phyloP scores from a whole-genome alignment of 305 asterid genomes.

The Solanum hybrid region DNA sequence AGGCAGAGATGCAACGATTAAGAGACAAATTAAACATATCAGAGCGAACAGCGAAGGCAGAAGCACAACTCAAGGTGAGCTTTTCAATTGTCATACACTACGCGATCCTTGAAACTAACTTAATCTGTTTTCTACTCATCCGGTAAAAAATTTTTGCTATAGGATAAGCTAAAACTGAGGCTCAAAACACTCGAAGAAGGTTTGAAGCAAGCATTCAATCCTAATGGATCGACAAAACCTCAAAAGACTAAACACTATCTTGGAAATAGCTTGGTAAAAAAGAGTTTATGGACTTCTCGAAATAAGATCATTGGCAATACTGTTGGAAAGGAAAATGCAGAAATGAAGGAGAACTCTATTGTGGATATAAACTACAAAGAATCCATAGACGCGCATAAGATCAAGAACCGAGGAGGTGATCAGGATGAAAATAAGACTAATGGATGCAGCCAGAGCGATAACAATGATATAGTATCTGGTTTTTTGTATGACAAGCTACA shows the following conservation, averaged over 20 bases:
- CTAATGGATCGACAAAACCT: slow-evolving; percentile 34
- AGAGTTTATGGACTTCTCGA: slow-evolving; percentile 55
- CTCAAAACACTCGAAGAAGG: slow-evolving; percentile 79
- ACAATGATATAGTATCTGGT: slow-evolving; percentile 70
- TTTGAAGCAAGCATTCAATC: slow-evolving; percentile 30
- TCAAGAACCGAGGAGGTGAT: slow-evolving; percentile 12
- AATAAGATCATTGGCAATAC: slow-evolving; percentile 30
- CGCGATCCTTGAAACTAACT: neutral
- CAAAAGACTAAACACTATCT: slow-evolving; percentile 43
- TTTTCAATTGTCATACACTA: neutral
- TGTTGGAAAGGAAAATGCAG: slow-evolving; percentile 57
- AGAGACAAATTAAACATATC: slow-evolving; percentile 60
- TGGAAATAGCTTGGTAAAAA: slow-evolving; percentile 37
- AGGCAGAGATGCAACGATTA: slow-evolving; percentile 49
- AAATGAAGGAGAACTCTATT: slow-evolving; percentile 24
- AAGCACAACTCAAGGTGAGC: slow-evolving; percentile 72
- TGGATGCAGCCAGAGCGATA: slow-evolving; percentile 15
- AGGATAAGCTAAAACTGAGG: slow-evolving; percentile 87
- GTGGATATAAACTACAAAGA: slow-evolving; percentile 15
- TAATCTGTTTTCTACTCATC: neutral
- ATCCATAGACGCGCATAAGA: slow-evolving; percentile 15
- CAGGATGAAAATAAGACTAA: slow-evolving; percentile 22
- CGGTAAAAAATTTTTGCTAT: neutral
- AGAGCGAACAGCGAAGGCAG: slow-evolving; percentile 72
- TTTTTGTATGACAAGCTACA: slow-evolving; percentile 77